A percentile compares a stretch with the other conserved stretches of the same genome.
Conservation (phyloP, 805 yeast genomes). For the Candida pseudoglaebosa region DNA sequence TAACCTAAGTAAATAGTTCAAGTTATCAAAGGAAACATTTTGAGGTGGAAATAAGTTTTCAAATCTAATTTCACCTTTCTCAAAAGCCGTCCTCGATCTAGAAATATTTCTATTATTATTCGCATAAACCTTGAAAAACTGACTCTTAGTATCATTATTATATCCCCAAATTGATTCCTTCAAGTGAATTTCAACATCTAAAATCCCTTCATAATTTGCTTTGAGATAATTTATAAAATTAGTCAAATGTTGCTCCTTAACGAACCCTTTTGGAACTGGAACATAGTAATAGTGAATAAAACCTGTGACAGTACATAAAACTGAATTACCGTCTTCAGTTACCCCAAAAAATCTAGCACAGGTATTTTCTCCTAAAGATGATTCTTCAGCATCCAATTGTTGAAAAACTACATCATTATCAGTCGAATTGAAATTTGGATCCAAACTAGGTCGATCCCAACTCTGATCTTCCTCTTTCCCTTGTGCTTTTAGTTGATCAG, state of each 20-base stretch:
- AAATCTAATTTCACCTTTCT: conserved; percentile 69
- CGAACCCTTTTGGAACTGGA: conserved; percentile 81
- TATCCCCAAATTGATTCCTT: conserved; percentile 95
- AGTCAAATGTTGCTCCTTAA: conserved; percentile 47
- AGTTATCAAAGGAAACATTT: conserved; percentile 80
- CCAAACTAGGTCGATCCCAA: conserved; percentile 56
- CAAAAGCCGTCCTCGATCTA: conserved; percentile 74
- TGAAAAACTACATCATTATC: conserved; percentile 66
- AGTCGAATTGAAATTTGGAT: conserved; percentile 45
- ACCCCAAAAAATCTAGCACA: conserved; percentile 89
- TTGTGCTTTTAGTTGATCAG: conserved; percentile 21
- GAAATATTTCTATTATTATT: conserved; percentile 64
- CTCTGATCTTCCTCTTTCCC: conserved; percentile 33
- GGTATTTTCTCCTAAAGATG: conserved; percentile 51
- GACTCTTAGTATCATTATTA: conserved; percentile 69
- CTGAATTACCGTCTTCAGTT: conserved; percentile 81
- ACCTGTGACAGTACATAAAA: conserved; percentile 84
- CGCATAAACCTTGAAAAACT: conserved; percentile 73
- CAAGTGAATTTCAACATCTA: conserved; percentile 56
- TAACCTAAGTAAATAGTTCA: conserved; percentile 77
- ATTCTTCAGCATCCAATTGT: conserved; percentile 93
- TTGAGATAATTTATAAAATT: conserved; percentile 45
- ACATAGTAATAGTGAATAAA: conserved; percentile 88
- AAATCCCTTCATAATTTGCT: conserved; percentile 52
- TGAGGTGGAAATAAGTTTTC: conserved; percentile 59